These are phyloP conservation scores for Parathielavia appendiculata DNA, from an alignment of 495 filamentous ascomycete species.

Conservation along the genomic window DNA sequence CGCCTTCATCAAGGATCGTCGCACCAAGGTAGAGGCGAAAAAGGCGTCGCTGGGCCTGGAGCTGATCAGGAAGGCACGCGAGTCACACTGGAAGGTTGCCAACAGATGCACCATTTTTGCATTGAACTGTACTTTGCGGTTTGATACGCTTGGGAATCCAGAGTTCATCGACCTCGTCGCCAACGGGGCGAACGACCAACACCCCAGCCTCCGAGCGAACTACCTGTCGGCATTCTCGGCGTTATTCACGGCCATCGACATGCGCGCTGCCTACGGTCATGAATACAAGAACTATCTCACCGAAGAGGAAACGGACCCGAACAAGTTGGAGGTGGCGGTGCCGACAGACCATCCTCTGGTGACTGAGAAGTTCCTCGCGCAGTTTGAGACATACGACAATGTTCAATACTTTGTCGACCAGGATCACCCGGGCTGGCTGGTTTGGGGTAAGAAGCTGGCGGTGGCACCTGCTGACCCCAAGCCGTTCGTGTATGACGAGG, in stretches of 20 bases:
- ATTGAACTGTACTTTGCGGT: constrained; percentile 79
- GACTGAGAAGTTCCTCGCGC: constrained; percentile 69
- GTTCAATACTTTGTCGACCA: constrained; percentile 85
- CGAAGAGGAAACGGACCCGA: constrained; percentile 66
- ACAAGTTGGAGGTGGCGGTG: constrained; percentile 69
- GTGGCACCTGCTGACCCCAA: constrained; percentile 66
- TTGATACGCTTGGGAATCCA: constrained; percentile 76
- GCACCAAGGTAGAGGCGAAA: constrained; percentile 69
- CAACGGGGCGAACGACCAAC: constrained; percentile 77
- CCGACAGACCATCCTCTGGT: constrained; percentile 65
- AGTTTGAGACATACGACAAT: constrained; percentile 68
- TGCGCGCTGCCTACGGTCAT: constrained; percentile 79
- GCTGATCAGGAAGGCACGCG: constrained; percentile 67
- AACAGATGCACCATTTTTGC: constrained; percentile 83
- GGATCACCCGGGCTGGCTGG: constrained; percentile 95
- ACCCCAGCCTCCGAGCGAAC: constrained; percentile 76
- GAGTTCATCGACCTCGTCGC: constrained; percentile 81
- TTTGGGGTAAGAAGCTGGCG: constrained; percentile 81
- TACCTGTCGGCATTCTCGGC: constrained; percentile 76
- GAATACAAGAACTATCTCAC: constrained; percentile 78
- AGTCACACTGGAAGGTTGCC: constrained; percentile 94
- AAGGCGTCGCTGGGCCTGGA: constrained; percentile 77
- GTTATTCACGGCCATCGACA: constrained; percentile 76
- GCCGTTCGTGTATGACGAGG: constrained; percentile 73
- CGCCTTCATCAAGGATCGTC: constrained; percentile 64